phyloP scores from a whole-genome alignment of 352 stramenopile species.

The Pythium rhizo-oryzae region DNA sequence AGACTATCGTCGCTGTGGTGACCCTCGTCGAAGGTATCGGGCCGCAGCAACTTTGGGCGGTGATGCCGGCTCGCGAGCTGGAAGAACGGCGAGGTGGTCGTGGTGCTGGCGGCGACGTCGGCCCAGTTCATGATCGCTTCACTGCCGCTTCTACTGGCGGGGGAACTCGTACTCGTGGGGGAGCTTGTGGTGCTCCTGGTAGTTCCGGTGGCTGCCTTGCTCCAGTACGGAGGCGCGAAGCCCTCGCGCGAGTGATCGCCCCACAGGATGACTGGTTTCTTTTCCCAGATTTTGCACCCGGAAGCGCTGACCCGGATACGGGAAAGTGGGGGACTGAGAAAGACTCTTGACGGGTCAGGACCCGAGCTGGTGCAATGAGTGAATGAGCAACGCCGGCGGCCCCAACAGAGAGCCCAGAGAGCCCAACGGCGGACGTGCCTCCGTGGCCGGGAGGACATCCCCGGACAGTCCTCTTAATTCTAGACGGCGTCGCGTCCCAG shows the following conservation, averaged over 20 bases:
- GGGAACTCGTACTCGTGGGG: too few species aligned
- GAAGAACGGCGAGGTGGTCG: conserved; percentile 12
- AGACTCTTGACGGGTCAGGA: conserved; percentile 15
- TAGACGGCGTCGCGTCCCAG: conserved; percentile 34
- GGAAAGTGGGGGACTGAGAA: conserved; percentile 1
- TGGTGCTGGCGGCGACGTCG: conserved; percentile 5
- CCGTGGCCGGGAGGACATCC: conserved; percentile 7
- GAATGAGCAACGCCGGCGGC: neutral
- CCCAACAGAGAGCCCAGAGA: conserved; percentile 10
- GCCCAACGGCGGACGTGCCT: too few species aligned
- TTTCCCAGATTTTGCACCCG: conserved; percentile 31
- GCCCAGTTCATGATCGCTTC: conserved; percentile 36
- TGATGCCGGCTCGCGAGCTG: conserved; percentile 18
- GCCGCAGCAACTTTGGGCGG: conserved; percentile 9
- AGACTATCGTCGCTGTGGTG: neutral
- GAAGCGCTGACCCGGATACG: neutral
- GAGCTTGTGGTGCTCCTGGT: neutral
- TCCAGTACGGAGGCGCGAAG: conserved; percentile 7
- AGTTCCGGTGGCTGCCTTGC: neutral
- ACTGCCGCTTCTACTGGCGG: neutral
- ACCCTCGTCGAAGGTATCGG: neutral
- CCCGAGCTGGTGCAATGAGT: neutral
- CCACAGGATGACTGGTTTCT: conserved; percentile 8
- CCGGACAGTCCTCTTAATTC: conserved; percentile 35
- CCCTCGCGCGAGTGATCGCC: conserved; percentile 6